Conservation (phyloP, 305 asterid species). For the Euphrasia arctica region DNA sequence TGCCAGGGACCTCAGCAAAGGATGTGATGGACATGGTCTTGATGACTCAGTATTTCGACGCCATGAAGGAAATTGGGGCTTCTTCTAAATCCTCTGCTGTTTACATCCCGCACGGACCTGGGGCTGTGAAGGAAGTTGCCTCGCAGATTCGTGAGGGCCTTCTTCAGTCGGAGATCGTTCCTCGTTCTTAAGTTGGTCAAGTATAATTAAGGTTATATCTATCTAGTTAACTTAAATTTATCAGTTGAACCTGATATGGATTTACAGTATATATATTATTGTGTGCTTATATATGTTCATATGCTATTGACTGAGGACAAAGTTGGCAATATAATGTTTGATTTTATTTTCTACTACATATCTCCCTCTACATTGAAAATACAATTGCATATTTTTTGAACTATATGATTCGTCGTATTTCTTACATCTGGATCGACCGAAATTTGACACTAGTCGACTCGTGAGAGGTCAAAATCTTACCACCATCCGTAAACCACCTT, state of each 20-base stretch:
- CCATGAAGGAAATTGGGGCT: slow-evolving; percentile 80
- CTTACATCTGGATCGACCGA: neutral
- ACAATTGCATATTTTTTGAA: too few species aligned
- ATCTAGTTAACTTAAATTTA: too few species aligned
- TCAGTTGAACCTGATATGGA: too few species aligned
- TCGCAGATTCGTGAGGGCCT: neutral
- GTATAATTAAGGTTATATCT: too few species aligned
- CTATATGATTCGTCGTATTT: too few species aligned
- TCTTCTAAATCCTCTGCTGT: neutral
- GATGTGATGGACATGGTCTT: slow-evolving; percentile 94
- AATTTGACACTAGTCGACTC: neutral
- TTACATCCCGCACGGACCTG: neutral
- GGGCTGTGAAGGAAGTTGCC: neutral
- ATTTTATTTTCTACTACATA: too few species aligned
- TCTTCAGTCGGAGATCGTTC: neutral
- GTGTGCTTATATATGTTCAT: too few species aligned
- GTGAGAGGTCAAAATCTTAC: neutral
- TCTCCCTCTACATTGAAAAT: too few species aligned
- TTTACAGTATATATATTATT: too few species aligned
- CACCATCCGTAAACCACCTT: slow-evolving; percentile 10
- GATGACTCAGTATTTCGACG: slow-evolving; percentile 93
- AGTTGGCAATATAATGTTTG: too few species aligned
- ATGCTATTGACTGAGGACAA: too few species aligned
- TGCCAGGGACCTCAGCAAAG: slow-evolving; percentile 79
- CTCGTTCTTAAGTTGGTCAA: neutral